Evolutionary conservation across 768 basidiomycete species (phyloP).

Genomic region (Amyloporia xantha): DNA sequence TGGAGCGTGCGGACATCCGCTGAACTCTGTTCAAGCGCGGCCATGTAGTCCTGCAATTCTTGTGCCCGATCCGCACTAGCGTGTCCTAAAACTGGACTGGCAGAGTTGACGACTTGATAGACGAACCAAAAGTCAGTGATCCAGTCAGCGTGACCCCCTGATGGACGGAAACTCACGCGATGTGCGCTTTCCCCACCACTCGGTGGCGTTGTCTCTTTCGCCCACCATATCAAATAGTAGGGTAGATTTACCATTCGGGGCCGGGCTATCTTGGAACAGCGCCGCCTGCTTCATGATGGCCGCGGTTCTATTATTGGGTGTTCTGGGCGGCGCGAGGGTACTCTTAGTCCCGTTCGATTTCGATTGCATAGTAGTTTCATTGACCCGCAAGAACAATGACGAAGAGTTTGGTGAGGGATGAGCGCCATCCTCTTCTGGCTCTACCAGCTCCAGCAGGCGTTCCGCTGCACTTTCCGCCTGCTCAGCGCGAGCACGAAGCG

Average conservation of each 20-base stretch:
- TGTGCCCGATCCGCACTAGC: constrained; percentile 35
- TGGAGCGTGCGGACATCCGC: constrained; percentile 53
- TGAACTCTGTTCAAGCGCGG: constrained; percentile 44
- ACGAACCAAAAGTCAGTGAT: constrained; percentile 10
- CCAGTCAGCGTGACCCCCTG: constrained; percentile 9
- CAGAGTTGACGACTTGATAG: constrained; percentile 41
- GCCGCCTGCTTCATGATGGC: constrained; percentile 69
- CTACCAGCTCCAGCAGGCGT: constrained; percentile 78
- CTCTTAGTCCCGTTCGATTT: constrained; percentile 25
- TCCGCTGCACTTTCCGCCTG: constrained; percentile 94
- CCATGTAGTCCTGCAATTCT: constrained; percentile 49
- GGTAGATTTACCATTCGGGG: constrained; percentile 36
- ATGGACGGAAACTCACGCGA: constrained; percentile 42
- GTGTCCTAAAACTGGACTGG: constrained; percentile 35
- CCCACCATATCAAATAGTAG: constrained; percentile 65
- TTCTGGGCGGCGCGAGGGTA: constrained; percentile 40
- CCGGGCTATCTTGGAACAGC: constrained; percentile 77
- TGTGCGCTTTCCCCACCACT: constrained; percentile 82
- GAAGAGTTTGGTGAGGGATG: constrained; percentile 49
- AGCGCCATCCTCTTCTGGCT: constrained; percentile 61
- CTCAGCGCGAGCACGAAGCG: constrained; percentile 77
- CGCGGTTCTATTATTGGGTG: constrained; percentile 55
- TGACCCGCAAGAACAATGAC: constrained; percentile 33
- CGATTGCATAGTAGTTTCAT: constrained; percentile 29
- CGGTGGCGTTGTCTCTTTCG: constrained; percentile 59